Conservation (phyloP, 345 rosid species). For the Murraya paniculata region DNA sequence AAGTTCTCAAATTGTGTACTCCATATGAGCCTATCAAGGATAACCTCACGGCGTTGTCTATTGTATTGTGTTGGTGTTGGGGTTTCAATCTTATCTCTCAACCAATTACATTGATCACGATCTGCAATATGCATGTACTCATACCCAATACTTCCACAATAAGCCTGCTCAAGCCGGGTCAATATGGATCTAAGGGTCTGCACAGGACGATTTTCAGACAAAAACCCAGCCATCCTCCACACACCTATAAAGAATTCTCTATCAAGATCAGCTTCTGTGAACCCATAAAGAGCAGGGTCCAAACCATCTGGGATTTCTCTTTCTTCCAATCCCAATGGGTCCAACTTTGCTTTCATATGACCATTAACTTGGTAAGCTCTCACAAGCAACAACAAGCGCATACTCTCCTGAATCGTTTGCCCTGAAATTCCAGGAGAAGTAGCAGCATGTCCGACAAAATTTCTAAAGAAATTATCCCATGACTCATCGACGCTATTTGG, state of each 20-base stretch:
- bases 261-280: conserved; percentile 69
- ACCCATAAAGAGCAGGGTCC: conserved; percentile 63
- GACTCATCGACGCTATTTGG: conserved; percentile 77
- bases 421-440: conserved; percentile 75
- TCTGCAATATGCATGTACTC: conserved; percentile 88
- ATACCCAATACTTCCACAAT: conserved; percentile 77
- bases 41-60: conserved; percentile 64
- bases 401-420: conserved; percentile 85
- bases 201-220: conserved; percentile 84
- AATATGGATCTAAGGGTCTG: conserved; percentile 72
- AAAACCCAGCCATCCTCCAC: conserved; percentile 76
- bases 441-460: conserved; percentile 77
- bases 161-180: conserved; percentile 80
- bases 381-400: conserved; percentile 70
- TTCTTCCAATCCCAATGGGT: conserved; percentile 66
- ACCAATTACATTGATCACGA: conserved; percentile 75
- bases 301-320: conserved; percentile 73
- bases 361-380: conserved; percentile 90
- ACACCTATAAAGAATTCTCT: conserved; percentile 79
- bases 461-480: conserved; percentile 81
- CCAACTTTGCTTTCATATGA: conserved; percentile 81
- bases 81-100: conserved; percentile 84
- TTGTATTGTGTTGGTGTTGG: conserved; percentile 71
- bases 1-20: conserved; percentile 85
- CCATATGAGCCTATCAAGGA: conserved; percentile 82